Base-by-base conservation (phyloP, 2,329 filamentous ascomycete species). In the Penicillium sp. region DNA sequence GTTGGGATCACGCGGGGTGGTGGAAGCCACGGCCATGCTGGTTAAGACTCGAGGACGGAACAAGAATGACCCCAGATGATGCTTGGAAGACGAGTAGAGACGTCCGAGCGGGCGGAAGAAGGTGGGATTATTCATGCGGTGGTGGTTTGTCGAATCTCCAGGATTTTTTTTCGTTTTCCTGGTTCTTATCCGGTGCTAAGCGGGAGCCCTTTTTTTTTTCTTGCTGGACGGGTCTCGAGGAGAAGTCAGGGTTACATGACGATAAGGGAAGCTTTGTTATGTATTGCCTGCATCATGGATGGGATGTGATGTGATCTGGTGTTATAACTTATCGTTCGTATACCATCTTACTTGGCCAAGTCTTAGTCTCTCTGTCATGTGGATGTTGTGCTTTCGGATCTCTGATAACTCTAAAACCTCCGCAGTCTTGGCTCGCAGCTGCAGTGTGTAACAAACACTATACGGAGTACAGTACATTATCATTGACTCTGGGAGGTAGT, bases 1-100 rank as follows among this genome's bases (percentile, higher is more conserved):
- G 76, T 92, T 96, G 55, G 92, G 92, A 78, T 98, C 94, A 71
- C 91, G 86, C 53, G 82, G 79, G 48, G 75, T 73, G 43, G 74
- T 76, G 65, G 52, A 45, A 17, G 81, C 79, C 42, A 66, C 69
- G 42, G 73, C 72, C 73, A 79, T 76, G 61, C 71, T 73, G 42
- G 53, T 31, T 11, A 47, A 47, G 47, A 47, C 17, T 43, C 42
- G 42, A 10, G 41, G 35, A 7, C 42, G 28, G 14, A 55, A 52
- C 34, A 41, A 7, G 28, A 41, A 52, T 12, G 49, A 52, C 8
- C 49, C 49, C 10, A 52, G 49, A 41, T 52, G 49, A 52, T 25
- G 49, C 25, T 28, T 42, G 50, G 38, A 41, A 20, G 50, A 42
- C 31, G 50, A 42, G 38, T 17, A 49, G 43, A 55, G 43, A 47